phyloP scores from a whole-genome alignment of 768 basidiomycete genomes.

The Antrodiella citrinella region DNA sequence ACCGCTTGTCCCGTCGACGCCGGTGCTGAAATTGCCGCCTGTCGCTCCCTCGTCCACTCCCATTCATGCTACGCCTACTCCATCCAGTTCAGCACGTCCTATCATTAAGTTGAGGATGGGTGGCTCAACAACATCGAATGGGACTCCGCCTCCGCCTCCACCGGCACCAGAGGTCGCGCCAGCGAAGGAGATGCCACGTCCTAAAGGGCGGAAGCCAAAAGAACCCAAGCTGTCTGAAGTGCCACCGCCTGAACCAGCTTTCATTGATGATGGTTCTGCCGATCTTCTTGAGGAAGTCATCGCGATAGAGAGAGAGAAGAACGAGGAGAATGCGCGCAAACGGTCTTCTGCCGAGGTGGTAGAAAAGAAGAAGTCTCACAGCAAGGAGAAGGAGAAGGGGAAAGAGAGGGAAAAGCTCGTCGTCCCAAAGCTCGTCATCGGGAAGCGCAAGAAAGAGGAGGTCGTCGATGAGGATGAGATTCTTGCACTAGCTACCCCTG shows the following conservation, averaged over 20 bases:
- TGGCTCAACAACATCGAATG: conserved; percentile 10
- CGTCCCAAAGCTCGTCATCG: conserved; percentile 31
- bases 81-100: conserved; percentile 37
- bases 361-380: conserved; percentile 10
- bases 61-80: conserved; percentile 20
- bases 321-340: conserved; percentile 28
- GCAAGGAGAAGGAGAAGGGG: conserved; percentile 22
- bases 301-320: conserved; percentile 66
- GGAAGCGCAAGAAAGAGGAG: conserved; percentile 45
- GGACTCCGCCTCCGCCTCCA: conserved; percentile 14
- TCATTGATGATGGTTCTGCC: conserved; percentile 75
- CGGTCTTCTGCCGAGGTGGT: conserved; percentile 13
- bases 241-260: conserved; percentile 39
- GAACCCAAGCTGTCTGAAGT: conserved; percentile 23
- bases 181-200: conserved; percentile 16
- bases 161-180: conserved; percentile 4
- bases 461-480: conserved; percentile 54
- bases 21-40: conserved; percentile 9
- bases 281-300: conserved; percentile 77
- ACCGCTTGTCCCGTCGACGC: conserved; percentile 5
- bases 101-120: conserved; percentile 63
- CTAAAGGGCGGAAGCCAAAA: conserved; percentile 17
- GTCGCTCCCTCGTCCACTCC: conserved; percentile 14
- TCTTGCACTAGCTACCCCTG: conserved; percentile 50
- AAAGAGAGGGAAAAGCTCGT: conserved; percentile 12